Evolutionary conservation across 768 basidiomycete genomes (phyloP).

Genomic region (Tulasnella sp.): DNA sequence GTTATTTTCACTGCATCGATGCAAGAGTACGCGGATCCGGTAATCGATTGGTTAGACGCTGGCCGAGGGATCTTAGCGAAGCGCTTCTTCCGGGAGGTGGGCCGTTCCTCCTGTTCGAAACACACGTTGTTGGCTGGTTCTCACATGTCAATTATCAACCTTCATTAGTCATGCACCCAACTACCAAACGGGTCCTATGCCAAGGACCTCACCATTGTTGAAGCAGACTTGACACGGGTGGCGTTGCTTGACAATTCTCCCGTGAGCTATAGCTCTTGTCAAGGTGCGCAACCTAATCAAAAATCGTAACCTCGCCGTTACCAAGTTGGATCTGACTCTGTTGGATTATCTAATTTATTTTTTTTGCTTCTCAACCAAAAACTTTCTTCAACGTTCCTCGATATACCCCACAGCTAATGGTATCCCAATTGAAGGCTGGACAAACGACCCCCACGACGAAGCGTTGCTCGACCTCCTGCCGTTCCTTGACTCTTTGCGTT

Average conservation of each 20-base stretch:
- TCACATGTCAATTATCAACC: background rate
- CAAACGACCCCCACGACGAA: constrained; percentile 92
- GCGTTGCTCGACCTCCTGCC: constrained; percentile 92
- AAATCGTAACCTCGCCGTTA: background rate
- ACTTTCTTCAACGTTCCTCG: background rate
- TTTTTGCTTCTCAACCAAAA: background rate
- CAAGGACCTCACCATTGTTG: constrained; percentile 83
- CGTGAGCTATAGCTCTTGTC: constrained; percentile 81
- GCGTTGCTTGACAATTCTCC: constrained; percentile 97
- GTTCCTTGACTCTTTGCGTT: constrained; percentile 89
- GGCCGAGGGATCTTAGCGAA: constrained; percentile 84
- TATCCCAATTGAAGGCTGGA: constrained; percentile 99
- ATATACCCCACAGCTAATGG: constrained; percentile 68
- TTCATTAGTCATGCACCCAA: constrained; percentile 74
- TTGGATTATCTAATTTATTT: background rate
- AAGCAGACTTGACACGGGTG: constrained; percentile 83
- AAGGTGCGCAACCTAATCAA: constrained; percentile 52
- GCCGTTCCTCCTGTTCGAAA: constrained; percentile 32
- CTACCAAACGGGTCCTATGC: constrained; percentile 89
- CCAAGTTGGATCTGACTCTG: constrained; percentile 26
- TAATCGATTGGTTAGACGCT: constrained; percentile 98
- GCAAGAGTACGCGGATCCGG: constrained; percentile 99
- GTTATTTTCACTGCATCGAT: constrained; percentile 99
- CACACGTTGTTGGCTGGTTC: background rate
- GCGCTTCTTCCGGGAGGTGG: constrained; percentile 84